These are phyloP conservation scores for Fraxinus floribunda DNA, from an alignment of 305 asterid species.

Conservation along the genomic window DNA sequence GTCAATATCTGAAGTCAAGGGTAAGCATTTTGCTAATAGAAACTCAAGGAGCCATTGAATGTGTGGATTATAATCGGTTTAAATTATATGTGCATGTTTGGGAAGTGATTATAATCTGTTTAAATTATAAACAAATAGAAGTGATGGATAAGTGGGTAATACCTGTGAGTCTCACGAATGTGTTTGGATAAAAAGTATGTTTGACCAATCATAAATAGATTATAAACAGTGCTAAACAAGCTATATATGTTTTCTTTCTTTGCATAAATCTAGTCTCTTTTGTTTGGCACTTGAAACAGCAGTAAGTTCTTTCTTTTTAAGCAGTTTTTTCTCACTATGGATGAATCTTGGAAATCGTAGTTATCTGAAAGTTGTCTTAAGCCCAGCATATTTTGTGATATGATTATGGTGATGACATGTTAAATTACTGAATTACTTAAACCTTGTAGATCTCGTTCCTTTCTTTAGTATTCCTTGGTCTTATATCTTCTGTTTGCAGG, in stretches of 20 bases:
- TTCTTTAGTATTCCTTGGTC: conserved; percentile 7
- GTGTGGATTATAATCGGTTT: background rate
- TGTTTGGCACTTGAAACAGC: background rate
- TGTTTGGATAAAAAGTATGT: background rate
- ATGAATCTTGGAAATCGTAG: background rate
- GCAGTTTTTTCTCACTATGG: background rate
- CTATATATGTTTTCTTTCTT: background rate
- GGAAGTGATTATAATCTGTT: background rate
- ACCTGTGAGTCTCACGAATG: background rate
- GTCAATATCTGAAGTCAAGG: conserved; percentile 71
- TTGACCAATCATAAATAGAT: background rate
- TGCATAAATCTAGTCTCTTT: background rate
- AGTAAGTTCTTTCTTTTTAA: background rate
- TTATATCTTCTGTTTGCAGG: conserved; percentile 43
- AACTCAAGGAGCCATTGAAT: background rate
- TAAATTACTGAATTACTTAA: background rate
- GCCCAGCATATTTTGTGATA: background rate
- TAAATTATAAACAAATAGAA: no score
- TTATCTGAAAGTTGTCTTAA: background rate
- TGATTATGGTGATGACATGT: background rate
- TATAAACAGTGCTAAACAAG: background rate
- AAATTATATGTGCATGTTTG: background rate
- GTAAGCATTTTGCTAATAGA: conserved; percentile 30
- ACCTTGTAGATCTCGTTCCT: background rate
- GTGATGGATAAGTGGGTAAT: background rate